Evolutionary conservation across 1,284 basidiomycete species (phyloP).

Genomic region (Mycena citricolor): DNA sequence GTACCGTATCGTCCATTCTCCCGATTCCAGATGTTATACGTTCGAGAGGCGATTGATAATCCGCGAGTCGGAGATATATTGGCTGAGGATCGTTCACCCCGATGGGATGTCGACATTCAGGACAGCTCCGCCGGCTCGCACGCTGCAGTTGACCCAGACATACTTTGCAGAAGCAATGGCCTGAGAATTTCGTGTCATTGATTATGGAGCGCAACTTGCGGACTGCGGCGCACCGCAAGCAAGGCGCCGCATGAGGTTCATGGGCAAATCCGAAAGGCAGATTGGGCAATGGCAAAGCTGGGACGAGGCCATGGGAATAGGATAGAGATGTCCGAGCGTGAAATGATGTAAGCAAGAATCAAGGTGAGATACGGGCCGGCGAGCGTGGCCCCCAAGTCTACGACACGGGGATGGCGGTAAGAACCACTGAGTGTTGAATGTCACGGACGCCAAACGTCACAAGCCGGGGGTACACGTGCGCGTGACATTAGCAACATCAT

Average conservation of each 20-base stretch:
- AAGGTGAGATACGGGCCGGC: too few species aligned
- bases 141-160: conserved; percentile 6
- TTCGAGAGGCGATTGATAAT: conserved; percentile 11
- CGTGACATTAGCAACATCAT: too few species aligned
- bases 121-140: conserved; percentile 7
- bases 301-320: too few species aligned
- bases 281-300: conserved; percentile 17
- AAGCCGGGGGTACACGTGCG: too few species aligned
- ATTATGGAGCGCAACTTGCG: background rate
- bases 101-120: conserved; percentile 17
- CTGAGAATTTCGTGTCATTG: background rate
- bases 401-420: too few species aligned
- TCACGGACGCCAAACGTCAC: too few species aligned
- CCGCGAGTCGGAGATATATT: conserved; percentile 13
- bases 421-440: too few species aligned
- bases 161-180: conserved; percentile 16
- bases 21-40: conserved; percentile 16
- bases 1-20: conserved; percentile 19
- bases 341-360: too few species aligned
- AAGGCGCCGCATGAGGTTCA: conserved; percentile 10
- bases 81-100: conserved; percentile 5
- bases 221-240: conserved; percentile 7
- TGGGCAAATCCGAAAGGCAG: conserved; percentile 8
- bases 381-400: too few species aligned
- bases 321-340: too few species aligned